These are phyloP conservation scores for Malassezia sp. DNA, from an alignment of 1,284 basidiomycete genomes.

Conservation along the genomic window DNA sequence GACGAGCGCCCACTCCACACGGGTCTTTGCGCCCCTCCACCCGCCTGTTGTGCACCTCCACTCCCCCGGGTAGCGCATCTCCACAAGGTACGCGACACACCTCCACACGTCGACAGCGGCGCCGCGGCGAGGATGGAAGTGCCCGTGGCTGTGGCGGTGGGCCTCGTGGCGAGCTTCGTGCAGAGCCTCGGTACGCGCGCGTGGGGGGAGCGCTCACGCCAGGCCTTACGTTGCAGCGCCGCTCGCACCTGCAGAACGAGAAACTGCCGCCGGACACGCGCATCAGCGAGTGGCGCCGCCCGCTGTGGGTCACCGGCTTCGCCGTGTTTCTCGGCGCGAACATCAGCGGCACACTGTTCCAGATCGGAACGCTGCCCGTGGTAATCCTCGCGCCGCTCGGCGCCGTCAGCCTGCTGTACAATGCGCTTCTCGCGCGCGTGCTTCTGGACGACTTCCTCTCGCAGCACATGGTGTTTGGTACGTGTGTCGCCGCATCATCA, in stretches of 20 bases:
- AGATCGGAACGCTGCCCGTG: conserved; percentile 68
- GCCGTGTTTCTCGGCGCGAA: conserved; percentile 60
- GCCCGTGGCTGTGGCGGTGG: conserved; percentile 50
- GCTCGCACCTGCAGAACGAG: conserved; percentile 82
- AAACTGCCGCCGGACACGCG: conserved; percentile 53
- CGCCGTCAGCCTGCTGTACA: conserved; percentile 82
- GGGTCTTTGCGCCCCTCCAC: too few relatives aligned
- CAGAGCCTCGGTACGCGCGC: conserved; percentile 62
- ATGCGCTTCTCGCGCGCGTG: conserved; percentile 77
- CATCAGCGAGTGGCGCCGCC: conserved; percentile 32
- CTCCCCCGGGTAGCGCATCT: neutral
- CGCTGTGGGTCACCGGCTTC: conserved; percentile 55
- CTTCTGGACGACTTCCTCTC: conserved; percentile 79
- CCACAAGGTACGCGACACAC: neutral
- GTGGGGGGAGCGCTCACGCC: neutral
- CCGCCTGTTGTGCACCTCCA: too few relatives aligned
- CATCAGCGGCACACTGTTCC: conserved; percentile 79
- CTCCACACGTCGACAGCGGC: neutral
- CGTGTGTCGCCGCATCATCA: neutral
- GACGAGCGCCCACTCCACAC: too few relatives aligned
- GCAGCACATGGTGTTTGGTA: conserved; percentile 63
- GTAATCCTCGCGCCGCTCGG: conserved; percentile 59
- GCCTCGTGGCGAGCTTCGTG: conserved; percentile 74
- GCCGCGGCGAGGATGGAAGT: conserved; percentile 6
- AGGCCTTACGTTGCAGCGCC: conserved; percentile 81